These are phyloP conservation scores for Zygosaccharomyces lentus DNA, from an alignment of 805 yeast species.

Conservation along the genomic window DNA sequence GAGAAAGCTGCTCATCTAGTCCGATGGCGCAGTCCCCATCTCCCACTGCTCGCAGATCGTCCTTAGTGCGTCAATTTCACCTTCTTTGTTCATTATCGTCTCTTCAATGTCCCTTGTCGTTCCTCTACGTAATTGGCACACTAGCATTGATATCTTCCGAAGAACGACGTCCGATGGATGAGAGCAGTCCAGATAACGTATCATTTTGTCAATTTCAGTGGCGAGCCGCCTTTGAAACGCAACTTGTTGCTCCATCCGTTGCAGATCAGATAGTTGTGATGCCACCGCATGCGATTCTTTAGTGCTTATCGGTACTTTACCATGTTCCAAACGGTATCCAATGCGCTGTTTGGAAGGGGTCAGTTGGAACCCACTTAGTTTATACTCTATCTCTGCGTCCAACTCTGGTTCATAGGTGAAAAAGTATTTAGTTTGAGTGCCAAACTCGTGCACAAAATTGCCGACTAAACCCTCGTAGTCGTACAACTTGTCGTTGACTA, in stretches of 20 bases:
- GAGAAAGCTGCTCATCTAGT: conserved; percentile 63
- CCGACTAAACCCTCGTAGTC: conserved; percentile 11
- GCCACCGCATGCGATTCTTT: not conserved
- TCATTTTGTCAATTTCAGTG: conserved; percentile 18
- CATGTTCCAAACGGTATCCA: conserved; percentile 3
- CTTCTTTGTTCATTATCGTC: conserved; percentile 24
- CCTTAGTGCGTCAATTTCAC: conserved; percentile 23
- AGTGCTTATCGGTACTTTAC: not conserved
- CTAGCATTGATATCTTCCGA: conserved; percentile 20
- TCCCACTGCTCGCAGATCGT: conserved; percentile 32
- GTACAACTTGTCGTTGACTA: conserved; percentile 10
- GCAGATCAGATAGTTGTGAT: not conserved
- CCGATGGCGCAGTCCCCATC: conserved; percentile 7
- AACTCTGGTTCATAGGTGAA: conserved; percentile 15
- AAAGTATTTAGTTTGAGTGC: conserved; percentile 4
- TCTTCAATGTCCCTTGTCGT: conserved; percentile 27
- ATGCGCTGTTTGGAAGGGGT: not conserved
- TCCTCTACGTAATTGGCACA: conserved; percentile 19
- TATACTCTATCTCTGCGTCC: not conserved
- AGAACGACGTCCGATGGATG: conserved; percentile 17
- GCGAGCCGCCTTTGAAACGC: conserved; percentile 12
- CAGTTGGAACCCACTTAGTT: conserved; percentile 6
- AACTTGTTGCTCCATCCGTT: conserved; percentile 5
- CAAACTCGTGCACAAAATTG: not conserved
- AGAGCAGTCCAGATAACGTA: conserved; percentile 17